phyloP scores from a whole-genome alignment of 2,329 filamentous ascomycete genomes.

The Pseudopyricularia cyperi region DNA sequence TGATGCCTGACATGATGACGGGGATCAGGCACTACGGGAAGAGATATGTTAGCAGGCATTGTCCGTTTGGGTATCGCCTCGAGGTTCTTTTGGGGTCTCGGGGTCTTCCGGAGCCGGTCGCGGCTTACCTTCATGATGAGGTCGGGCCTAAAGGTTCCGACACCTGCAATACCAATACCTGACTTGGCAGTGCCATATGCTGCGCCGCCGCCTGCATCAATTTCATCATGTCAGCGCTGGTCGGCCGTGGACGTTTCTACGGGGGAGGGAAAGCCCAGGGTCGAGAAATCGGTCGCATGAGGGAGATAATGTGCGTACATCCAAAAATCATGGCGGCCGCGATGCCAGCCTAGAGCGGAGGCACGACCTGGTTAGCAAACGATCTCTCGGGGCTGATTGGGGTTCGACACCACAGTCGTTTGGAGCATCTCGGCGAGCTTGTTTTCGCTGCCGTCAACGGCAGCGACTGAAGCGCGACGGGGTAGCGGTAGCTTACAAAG shows the following conservation, averaged over 20 bases:
- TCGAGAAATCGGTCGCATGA: slow-evolving; percentile 6
- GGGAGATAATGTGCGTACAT: slow-evolving; percentile 39
- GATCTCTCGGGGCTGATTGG: not conserved
- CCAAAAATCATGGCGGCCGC: slow-evolving; percentile 74
- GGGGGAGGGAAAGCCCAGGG: slow-evolving; percentile 9
- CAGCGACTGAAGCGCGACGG: not conserved
- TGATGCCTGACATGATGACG: slow-evolving; percentile 97
- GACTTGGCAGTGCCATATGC: slow-evolving; percentile 83
- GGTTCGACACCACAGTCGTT: not conserved
- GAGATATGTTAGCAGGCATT: not conserved
- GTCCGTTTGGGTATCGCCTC: too few species aligned
- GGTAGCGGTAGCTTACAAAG: slow-evolving; percentile 50
- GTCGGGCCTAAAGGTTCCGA: slow-evolving; percentile 74
- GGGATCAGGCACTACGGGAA: slow-evolving; percentile 59
- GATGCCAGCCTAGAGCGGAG: slow-evolving; percentile 51
- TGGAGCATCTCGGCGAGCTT: too few species aligned
- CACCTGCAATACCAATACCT: slow-evolving; percentile 75
- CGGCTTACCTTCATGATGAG: slow-evolving; percentile 76
- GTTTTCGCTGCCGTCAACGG: not conserved
- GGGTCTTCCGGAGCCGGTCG: not conserved
- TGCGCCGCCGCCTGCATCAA: slow-evolving; percentile 46
- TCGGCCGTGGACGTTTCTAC: not conserved
- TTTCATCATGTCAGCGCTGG: not conserved
- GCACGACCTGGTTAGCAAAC: not conserved
- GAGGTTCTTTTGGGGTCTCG: too few species aligned